phyloP scores from a whole-genome alignment of 2,329 filamentous ascomycete genomes.

The Calonectria honghensis region DNA sequence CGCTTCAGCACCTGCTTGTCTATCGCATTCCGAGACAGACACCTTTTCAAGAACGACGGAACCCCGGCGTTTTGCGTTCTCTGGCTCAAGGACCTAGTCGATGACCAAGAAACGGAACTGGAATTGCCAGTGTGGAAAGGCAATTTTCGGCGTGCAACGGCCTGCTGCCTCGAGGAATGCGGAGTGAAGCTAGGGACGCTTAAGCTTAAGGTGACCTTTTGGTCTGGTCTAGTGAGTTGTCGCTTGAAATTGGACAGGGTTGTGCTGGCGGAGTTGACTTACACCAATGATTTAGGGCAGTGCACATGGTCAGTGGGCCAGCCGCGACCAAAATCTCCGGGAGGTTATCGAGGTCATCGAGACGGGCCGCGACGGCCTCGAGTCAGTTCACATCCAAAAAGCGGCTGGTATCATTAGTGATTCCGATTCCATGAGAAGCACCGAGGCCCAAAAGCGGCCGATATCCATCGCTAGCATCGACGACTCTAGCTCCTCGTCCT shows the following conservation, averaged over 20 bases:
- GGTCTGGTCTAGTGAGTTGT: slow-evolving; percentile 60
- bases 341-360: slow-evolving; percentile 70
- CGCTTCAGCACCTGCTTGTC: slow-evolving; percentile 75
- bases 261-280: slow-evolving; percentile 21
- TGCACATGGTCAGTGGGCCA: slow-evolving; percentile 61
- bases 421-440: slow-evolving; percentile 49
- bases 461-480: slow-evolving; percentile 50
- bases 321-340: slow-evolving; percentile 58
- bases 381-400: slow-evolving; percentile 57
- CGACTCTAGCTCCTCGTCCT: slow-evolving; percentile 56
- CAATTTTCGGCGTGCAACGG: slow-evolving; percentile 68
- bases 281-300: slow-evolving; percentile 54
- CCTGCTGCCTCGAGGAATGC: slow-evolving; percentile 63
- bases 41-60: slow-evolving; percentile 67
- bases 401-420: slow-evolving; percentile 60
- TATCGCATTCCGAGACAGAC: slow-evolving; percentile 69
- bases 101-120: slow-evolving; percentile 78
- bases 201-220: slow-evolving; percentile 62
- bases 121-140: slow-evolving; percentile 80
- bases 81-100: slow-evolving; percentile 81
- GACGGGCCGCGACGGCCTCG: slow-evolving; percentile 60
- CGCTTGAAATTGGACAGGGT: not conserved
- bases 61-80: slow-evolving; percentile 78
- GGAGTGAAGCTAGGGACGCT: slow-evolving; percentile 69
- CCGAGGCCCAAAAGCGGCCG: slow-evolving; percentile 29